phyloP scores from a whole-genome alignment of 73 alveolate species.

The Effrenium voratum region DNA sequence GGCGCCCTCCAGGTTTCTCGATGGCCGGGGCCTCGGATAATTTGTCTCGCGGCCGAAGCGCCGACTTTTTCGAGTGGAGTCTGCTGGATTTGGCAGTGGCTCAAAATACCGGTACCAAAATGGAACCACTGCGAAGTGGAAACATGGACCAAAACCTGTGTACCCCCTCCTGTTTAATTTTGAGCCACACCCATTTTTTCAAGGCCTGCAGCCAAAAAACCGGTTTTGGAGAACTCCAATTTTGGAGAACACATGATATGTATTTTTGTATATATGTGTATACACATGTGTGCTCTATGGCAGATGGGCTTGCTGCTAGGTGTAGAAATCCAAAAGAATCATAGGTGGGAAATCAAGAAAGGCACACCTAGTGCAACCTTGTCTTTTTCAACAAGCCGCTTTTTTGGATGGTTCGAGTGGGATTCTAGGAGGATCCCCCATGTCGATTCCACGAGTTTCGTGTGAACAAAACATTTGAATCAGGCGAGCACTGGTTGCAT shows the following conservation, averaged over 20 bases:
- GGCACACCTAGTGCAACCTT: too few species aligned
- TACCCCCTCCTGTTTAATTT: not conserved
- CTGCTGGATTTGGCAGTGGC: too few species aligned
- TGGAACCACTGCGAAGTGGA: not conserved
- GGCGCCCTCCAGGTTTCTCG: slow-evolving; percentile 93
- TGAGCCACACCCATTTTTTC: not conserved
- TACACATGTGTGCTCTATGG: too few species aligned
- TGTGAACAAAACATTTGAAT: not conserved
- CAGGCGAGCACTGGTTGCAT: not conserved
- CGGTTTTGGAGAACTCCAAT: too few species aligned
- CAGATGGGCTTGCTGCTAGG: too few species aligned
- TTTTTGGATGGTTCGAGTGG: not conserved
- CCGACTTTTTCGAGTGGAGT: not conserved
- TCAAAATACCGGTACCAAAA: not conserved
- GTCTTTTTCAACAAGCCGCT: not conserved
- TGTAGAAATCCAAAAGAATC: too few species aligned
- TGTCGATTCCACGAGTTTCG: not conserved
- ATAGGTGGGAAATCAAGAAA: too few species aligned
- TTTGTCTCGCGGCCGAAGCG: not conserved
- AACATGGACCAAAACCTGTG: not conserved
- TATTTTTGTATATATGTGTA: too few species aligned
- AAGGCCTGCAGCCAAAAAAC: not conserved
- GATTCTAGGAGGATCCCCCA: not conserved
- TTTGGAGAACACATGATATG: too few species aligned
- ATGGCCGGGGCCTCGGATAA: slow-evolving; percentile 1